Conservation (phyloP, 2,329 filamentous ascomycete species). For the Pseudogymnoascus verrucosus region DNA sequence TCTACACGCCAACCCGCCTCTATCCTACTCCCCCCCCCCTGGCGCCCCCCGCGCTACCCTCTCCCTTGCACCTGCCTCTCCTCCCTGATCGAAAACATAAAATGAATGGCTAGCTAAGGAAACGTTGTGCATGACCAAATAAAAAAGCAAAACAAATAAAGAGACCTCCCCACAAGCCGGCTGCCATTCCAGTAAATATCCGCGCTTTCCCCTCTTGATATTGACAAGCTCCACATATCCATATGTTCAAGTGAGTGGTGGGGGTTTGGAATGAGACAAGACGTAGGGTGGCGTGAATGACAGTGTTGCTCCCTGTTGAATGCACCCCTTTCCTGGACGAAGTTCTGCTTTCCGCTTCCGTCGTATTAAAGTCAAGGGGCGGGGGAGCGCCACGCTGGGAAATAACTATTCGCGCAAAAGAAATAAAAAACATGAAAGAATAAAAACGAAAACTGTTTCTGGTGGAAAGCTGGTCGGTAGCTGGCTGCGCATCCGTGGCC, state of each 20-base stretch:
- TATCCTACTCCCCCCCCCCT: not conserved
- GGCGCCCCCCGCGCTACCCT: not conserved
- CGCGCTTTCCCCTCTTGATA: not conserved
- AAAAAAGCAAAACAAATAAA: not conserved
- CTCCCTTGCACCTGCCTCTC: not conserved
- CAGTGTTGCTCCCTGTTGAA: not conserved
- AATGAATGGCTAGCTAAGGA: not conserved
- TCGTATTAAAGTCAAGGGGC: not conserved
- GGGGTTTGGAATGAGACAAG: not conserved
- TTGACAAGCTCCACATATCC: not conserved
- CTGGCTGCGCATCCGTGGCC: not conserved
- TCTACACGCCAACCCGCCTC: not conserved
- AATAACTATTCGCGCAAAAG: not conserved
- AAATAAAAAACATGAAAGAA: not conserved
- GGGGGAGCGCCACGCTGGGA: not conserved
- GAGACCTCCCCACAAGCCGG: slow-evolving; percentile 2
- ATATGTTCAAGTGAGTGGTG: not conserved
- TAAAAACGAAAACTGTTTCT: slow-evolving; percentile 3
- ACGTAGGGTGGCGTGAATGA: not conserved
- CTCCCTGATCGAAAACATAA: not conserved
- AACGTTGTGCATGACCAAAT: not conserved
- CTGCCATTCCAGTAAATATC: not conserved
- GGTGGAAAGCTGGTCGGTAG: not conserved
- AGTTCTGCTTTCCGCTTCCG: not conserved
- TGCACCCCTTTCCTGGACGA: not conserved